phyloP scores from a whole-genome alignment of 192 early-diverging fungal genomes.

The Funneliformis mosseae region DNA sequence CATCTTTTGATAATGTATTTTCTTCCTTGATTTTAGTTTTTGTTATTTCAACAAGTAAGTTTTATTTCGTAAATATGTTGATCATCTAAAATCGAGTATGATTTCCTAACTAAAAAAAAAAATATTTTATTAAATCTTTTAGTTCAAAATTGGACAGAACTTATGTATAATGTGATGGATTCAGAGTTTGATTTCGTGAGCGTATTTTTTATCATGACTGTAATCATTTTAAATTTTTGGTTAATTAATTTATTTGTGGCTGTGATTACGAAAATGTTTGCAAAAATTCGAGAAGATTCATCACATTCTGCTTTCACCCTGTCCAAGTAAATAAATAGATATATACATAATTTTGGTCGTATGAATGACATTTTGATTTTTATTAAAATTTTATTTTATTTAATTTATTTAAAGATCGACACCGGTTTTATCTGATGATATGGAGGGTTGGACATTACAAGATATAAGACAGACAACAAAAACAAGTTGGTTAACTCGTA shows the following conservation, averaged over 20 bases:
- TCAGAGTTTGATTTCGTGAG: constrained; percentile 53
- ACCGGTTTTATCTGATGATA: constrained; percentile 25
- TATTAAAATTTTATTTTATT: not conserved
- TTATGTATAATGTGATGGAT: constrained; percentile 64
- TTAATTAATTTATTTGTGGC: constrained; percentile 67
- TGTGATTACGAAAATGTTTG: constrained; percentile 68
- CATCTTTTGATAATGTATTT: constrained; percentile 60
- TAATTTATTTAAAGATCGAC: constrained; percentile 1
- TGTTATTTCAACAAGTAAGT: constrained; percentile 55
- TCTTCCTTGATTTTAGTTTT: constrained; percentile 57
- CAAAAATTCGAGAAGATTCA: constrained; percentile 62
- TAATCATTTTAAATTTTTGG: constrained; percentile 67
- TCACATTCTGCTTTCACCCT: constrained; percentile 60
- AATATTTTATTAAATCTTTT: not conserved
- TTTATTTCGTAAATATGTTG: not conserved
- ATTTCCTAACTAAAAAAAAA: not conserved
- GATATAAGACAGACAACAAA: not conserved
- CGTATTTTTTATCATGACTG: constrained; percentile 58
- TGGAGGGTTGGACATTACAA: constrained; percentile 26
- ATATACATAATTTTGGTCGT: not conserved
- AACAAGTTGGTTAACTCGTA: not conserved
- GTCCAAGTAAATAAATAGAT: constrained; percentile 39
- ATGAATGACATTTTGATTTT: not conserved
- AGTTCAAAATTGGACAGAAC: constrained; percentile 64
- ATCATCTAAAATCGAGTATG: not conserved